phyloP scores from a whole-genome alignment of 345 rosid species.

The Eucalyptus polyanthemos region DNA sequence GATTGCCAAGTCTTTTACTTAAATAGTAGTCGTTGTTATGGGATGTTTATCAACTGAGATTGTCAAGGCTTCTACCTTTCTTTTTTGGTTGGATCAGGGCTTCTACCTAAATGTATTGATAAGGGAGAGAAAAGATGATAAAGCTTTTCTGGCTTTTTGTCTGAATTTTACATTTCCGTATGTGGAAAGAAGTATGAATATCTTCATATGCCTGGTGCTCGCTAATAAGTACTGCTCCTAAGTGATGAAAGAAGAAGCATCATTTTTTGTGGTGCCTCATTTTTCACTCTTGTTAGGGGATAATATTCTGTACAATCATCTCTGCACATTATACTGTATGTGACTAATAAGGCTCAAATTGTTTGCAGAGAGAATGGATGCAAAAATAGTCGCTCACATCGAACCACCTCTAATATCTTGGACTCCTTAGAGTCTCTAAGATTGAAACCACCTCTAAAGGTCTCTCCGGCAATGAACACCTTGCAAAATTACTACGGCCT shows the following conservation, averaged over 20 bases:
- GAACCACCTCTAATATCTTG: slow-evolving; percentile 2
- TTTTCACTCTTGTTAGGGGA: background rate
- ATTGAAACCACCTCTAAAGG: slow-evolving; percentile 12
- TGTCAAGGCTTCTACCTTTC: background rate
- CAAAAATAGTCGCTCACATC: background rate
- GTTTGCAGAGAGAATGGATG: slow-evolving; percentile 6
- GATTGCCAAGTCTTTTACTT: background rate
- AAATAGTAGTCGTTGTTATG: background rate
- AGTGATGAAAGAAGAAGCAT: background rate
- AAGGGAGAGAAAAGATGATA: background rate
- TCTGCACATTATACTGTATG: background rate
- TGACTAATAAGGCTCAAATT: background rate
- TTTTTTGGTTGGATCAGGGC: background rate
- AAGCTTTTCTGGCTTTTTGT: background rate
- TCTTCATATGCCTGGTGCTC: background rate
- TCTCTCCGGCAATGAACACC: slow-evolving; percentile 51
- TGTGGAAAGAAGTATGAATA: background rate
- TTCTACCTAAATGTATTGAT: background rate
- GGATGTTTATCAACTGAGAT: background rate
- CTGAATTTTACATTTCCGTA: background rate
- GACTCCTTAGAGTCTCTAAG: slow-evolving; percentile 29
- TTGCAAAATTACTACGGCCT: slow-evolving; percentile 41
- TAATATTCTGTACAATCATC: background rate
- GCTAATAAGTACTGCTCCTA: background rate
- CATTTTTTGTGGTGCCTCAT: background rate